Conservation (phyloP, 2,329 filamentous ascomycete species). For the Fusarium sp. region DNA sequence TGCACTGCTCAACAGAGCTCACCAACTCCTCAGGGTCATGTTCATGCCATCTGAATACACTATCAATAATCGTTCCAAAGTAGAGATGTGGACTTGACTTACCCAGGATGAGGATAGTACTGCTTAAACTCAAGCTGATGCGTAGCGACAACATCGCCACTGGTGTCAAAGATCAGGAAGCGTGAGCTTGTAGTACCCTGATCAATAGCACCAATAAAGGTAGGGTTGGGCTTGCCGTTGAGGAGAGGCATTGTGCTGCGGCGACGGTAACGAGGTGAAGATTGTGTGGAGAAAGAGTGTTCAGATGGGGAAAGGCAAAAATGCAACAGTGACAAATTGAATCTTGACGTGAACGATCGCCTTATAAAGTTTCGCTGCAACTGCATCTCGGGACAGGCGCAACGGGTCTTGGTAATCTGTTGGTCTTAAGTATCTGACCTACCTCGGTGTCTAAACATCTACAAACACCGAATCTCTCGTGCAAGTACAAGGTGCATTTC, state of each 20-base stretch:
- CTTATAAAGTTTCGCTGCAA: conserved; percentile 6
- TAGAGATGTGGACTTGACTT: conserved; percentile 49
- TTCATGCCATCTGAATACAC: conserved; percentile 86
- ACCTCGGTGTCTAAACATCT: conserved; percentile 9
- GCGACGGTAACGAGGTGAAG: neutral
- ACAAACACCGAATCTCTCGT: conserved; percentile 20
- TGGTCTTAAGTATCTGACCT: conserved; percentile 28
- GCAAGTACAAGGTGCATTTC: conserved; percentile 3
- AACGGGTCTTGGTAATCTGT: conserved; percentile 5
- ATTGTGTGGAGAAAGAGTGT: conserved; percentile 16
- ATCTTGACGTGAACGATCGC: neutral
- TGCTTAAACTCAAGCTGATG: conserved; percentile 83
- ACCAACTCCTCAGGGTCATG: conserved; percentile 82
- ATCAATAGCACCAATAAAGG: conserved; percentile 81
- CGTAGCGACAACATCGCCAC: conserved; percentile 74
- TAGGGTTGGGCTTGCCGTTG: conserved; percentile 39
- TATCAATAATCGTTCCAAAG: too few species aligned
- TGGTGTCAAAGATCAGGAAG: conserved; percentile 80
- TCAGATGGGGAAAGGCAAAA: conserved; percentile 16
- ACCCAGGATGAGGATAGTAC: conserved; percentile 80
- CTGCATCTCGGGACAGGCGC: conserved; percentile 8
- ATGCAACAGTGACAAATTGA: conserved; percentile 27
- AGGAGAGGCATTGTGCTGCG: conserved; percentile 48
- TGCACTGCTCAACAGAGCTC: conserved; percentile 77
- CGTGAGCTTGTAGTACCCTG: conserved; percentile 83